Base-by-base conservation (phyloP, 306 rosid genomes). In the Mucuna pruriens region DNA sequence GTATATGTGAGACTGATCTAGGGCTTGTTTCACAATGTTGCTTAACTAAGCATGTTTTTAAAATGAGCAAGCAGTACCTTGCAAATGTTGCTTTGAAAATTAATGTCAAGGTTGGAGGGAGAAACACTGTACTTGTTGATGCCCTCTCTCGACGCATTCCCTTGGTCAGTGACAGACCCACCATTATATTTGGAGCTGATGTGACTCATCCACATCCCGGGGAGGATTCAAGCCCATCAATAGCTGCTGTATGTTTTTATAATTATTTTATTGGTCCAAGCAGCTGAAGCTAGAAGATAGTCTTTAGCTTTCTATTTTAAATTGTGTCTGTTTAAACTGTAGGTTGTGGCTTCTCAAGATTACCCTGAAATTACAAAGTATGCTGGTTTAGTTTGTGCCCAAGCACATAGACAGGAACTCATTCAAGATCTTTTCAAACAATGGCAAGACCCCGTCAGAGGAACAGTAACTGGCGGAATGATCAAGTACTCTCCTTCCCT, bases 311-410 rank as follows among this genome's bases (percentile, higher is more conserved):
- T n/a, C 2, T 52, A 15, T 15, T 15, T n/a, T 49, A 2, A 48
- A 39, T 38, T 33, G 23, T 42, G 42, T 3, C 11, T 75, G 78
- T 17, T 65, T 16, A 10, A 52, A 54, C 52, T 70, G 5, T 63
- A 96, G 99, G 99, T 96, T 83, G 99, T 96, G 84, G 99, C 99
- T 12, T 96, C 99, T 16, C 99, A 96, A 92, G 99, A 96, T 77
- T 96, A 97, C 94, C 99, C 99, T 0, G 99, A 96, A 88, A 81
- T 96, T 48, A 96, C 99, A 0, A 96, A 93, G 86, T 96, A 96
- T 83, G 96, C 98, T 83, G 98, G 98, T 71, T 80, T 96, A 82
- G 99, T 96, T 16, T 93, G 97, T 83, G 97, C 99, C 58, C 99
- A 96, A 90, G 97, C 97, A 22, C 99, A 96, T 84, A 80, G 99